Evolutionary conservation across 108 stramenopile genomes (phyloP).

Genomic region (Fistulifera pelliculosa): DNA sequence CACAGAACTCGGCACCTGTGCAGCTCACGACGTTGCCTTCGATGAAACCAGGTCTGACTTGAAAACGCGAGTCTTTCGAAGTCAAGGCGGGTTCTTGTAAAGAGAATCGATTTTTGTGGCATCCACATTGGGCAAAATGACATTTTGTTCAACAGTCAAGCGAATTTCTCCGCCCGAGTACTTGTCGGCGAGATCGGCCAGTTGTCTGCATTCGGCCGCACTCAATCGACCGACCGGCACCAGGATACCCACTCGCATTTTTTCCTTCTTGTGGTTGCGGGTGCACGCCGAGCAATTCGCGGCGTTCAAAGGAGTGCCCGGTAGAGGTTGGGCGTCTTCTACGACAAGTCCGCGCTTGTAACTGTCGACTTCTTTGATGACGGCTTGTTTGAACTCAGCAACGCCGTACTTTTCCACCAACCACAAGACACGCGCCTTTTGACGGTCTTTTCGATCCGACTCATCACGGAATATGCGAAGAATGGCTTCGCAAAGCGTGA

Average conservation of each 20-base stretch:
- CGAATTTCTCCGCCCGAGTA: conserved; percentile 86
- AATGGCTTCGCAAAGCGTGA: conserved; percentile 73
- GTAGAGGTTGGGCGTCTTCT: conserved; percentile 44
- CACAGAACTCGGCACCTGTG: conserved; percentile 94
- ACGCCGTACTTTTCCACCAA: conserved; percentile 88
- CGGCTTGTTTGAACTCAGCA: conserved; percentile 57
- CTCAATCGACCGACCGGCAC: conserved; percentile 83
- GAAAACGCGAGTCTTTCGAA: conserved; percentile 35
- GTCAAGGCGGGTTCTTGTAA: conserved; percentile 48
- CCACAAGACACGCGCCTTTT: conserved; percentile 89
- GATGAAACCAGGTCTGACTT: conserved; percentile 66
- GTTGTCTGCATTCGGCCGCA: conserved; percentile 55
- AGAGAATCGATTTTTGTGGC: conserved; percentile 54
- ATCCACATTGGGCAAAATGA: conserved; percentile 87
- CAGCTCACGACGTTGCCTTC: conserved; percentile 84
- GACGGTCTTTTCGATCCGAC: conserved; percentile 76
- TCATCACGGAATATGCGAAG: conserved; percentile 87
- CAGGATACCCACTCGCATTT: conserved; percentile 76
- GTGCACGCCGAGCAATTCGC: conserved; percentile 85
- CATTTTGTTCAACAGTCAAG: conserved; percentile 91
- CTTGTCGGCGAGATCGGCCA: conserved; percentile 81
- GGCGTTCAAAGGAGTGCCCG: conserved; percentile 47
- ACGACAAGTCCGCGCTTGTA: conserved; percentile 61
- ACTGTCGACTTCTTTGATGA: conserved; percentile 62
- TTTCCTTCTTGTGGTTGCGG: conserved; percentile 78